A percentile compares a stretch with the other conserved stretches of the same genome.
phyloP scores from a whole-genome alignment of 2,329 filamentous ascomycete species.

The Trichoderma simmonsii region DNA sequence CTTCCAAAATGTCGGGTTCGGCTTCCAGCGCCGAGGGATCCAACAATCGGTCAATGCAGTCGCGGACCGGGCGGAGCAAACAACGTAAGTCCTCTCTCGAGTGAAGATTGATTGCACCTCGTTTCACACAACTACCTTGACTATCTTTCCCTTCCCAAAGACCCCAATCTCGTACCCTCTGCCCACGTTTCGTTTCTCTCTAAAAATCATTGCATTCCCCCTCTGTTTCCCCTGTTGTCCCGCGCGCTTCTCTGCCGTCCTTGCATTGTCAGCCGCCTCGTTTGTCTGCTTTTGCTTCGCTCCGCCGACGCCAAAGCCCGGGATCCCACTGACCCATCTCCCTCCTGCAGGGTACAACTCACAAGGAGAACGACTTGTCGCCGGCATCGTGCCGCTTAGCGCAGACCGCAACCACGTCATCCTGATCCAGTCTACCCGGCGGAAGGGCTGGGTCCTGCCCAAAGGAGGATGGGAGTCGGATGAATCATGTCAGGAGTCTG shows the following conservation, averaged over 20 bases:
- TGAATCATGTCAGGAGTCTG: conserved; percentile 81
- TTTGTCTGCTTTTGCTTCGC: conserved; percentile 20
- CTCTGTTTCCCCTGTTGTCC: background rate
- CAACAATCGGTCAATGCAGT: conserved; percentile 60
- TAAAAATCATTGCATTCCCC: background rate
- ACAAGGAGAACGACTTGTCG: conserved; percentile 90
- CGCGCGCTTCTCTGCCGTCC: conserved; percentile 1
- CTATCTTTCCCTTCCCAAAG: background rate
- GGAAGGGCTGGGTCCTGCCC: conserved; percentile 92
- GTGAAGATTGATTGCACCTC: conserved; percentile 10
- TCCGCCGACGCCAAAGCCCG: conserved; percentile 18
- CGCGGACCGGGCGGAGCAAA: conserved; percentile 72
- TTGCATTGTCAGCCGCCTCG: background rate
- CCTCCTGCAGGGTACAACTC: conserved; percentile 73
- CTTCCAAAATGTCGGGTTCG: conserved; percentile 37
- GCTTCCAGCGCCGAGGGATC: conserved; percentile 36
- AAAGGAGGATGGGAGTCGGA: conserved; percentile 98
- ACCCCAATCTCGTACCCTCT: background rate
- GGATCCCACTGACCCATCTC: conserved; percentile 25
- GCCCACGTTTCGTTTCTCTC: background rate
- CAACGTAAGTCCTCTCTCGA: conserved; percentile 63
- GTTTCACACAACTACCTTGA: background rate
- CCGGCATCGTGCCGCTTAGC: conserved; percentile 88
- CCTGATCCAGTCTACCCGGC: conserved; percentile 86
- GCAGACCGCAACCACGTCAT: conserved; percentile 83